phyloP scores from a whole-genome alignment of 2,329 filamentous ascomycete genomes.

The Endothia cerciana region DNA sequence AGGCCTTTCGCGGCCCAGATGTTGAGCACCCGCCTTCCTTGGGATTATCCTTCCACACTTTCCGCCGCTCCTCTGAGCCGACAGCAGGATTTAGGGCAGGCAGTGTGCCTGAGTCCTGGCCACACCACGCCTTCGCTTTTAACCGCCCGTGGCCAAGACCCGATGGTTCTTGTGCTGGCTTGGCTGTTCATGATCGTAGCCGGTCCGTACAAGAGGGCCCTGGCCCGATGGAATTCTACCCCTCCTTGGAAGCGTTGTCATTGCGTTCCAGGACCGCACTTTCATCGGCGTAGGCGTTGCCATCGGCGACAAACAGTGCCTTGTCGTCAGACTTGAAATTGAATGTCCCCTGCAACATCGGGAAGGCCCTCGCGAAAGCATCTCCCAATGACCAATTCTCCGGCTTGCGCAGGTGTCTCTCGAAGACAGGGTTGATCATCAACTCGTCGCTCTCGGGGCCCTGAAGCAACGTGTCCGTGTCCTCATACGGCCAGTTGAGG shows the following conservation, averaged over 20 bases:
- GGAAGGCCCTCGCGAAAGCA: slow-evolving; percentile 68
- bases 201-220: too few species aligned
- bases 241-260: slow-evolving; percentile 8
- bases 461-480: slow-evolving; percentile 68
- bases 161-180: too few species aligned
- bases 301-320: background rate
- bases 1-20: too few species aligned
- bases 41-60: too few species aligned
- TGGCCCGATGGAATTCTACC: background rate
- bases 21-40: too few species aligned
- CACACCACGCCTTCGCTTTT: too few species aligned
- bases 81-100: too few species aligned
- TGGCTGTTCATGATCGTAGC: too few species aligned
- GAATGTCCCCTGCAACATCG: slow-evolving; percentile 54
- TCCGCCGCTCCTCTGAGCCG: too few species aligned
- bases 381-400: slow-evolving; percentile 83
- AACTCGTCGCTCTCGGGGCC: slow-evolving; percentile 65
- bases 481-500: slow-evolving; percentile 84
- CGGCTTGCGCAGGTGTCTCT: slow-evolving; percentile 73
- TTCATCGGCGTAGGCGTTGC: background rate
- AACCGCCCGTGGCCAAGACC: too few species aligned
- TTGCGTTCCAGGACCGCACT: background rate
- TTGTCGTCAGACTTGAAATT: slow-evolving; percentile 38
- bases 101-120: too few species aligned
- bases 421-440: slow-evolving; percentile 85